Base-by-base conservation (phyloP, 768 basidiomycete genomes). In the Exsudoporus frostii region DNA sequence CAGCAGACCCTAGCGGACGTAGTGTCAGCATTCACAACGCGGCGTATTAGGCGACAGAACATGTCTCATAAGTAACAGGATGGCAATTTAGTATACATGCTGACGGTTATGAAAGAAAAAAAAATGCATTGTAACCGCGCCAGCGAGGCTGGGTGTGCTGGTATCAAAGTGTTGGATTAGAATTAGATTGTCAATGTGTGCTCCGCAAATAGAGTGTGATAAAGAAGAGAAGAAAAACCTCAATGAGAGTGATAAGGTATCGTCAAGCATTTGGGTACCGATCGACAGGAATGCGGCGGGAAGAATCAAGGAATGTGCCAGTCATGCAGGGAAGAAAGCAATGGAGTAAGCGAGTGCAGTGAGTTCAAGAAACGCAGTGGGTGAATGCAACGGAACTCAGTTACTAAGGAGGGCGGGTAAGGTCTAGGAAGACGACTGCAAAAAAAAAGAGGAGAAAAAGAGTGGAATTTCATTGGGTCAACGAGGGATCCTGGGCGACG, bases 21-120 rank as follows among this genome's bases (percentile, higher is more conserved):
- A 93, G 91, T 57, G 96, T 98, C 66, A 87, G 83, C 71, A 98
- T 98, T 64, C 97, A 99, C 79, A 91, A 87, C 62, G 85, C 92
- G 45, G 96, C 97, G 13, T 97, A 98, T 69, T 71, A 74, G 24
- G 51, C 51, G 40, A 57, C 45, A 14, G 53, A 57, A 39, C 32
- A 56, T 50, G 44, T 54, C 48, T 53, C 44, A 55, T 50, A n/a
- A n/a, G n/a, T n/a, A 54, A 52, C 50, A 47, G 37, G 57, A 58
- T 32, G 55, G 17, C 55, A 56, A 57, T 55, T 48, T 56, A 51
- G 40, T 56, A 46, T 58, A 60, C 60, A 65, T 61, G 64, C 50
- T 61, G 51, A 59, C 55, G 41, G 43, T 45, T 54, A 22, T 47
- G 50, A 27, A 51, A 36, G 22, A 9, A 19, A 41, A 14, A 33